phyloP scores from a whole-genome alignment of 2,329 filamentous ascomycete genomes.

The Colletotrichum chrysophilum region DNA sequence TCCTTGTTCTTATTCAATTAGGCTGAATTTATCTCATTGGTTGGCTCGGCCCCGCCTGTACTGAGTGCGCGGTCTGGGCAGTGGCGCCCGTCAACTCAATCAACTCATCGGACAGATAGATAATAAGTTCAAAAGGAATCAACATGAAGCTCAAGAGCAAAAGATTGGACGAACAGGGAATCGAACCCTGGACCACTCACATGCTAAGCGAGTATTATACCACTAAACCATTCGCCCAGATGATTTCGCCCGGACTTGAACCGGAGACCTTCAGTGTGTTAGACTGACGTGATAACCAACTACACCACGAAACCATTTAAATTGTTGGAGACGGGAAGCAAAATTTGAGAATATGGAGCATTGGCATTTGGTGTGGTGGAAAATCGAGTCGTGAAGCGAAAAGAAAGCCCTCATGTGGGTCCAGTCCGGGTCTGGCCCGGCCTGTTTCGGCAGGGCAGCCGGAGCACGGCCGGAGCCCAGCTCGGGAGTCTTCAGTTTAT shows the following conservation, averaged over 20 bases:
- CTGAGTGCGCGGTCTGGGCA: not conserved
- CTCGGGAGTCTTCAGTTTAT: not conserved
- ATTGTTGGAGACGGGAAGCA: rapidly evolving
- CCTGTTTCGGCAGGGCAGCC: not conserved
- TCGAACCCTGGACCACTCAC: constrained; percentile 12
- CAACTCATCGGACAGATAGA: rapidly evolving
- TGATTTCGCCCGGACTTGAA: constrained; percentile 21
- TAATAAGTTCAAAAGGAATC: not conserved
- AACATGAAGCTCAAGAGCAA: rapidly evolving
- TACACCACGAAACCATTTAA: constrained; percentile 29
- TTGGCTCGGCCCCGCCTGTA: not conserved
- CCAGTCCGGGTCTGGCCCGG: not conserved
- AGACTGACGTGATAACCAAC: constrained; percentile 57
- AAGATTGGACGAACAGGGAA: constrained; percentile 9
- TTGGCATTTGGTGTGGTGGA: not conserved
- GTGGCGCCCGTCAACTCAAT: not conserved
- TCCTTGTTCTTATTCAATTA: not conserved
- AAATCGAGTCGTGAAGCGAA: not conserved
- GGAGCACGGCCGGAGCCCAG: not conserved
- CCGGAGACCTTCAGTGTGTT: constrained; percentile 34
- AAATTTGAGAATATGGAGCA: not conserved
- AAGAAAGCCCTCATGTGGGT: not conserved
- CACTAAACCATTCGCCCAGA: constrained; percentile 13
- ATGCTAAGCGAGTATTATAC: constrained; percentile 18
- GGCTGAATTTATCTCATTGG: not conserved